These are phyloP conservation scores for Xylariaceae sp. DNA, from an alignment of 2,329 filamentous ascomycete species.

Conservation along the genomic window DNA sequence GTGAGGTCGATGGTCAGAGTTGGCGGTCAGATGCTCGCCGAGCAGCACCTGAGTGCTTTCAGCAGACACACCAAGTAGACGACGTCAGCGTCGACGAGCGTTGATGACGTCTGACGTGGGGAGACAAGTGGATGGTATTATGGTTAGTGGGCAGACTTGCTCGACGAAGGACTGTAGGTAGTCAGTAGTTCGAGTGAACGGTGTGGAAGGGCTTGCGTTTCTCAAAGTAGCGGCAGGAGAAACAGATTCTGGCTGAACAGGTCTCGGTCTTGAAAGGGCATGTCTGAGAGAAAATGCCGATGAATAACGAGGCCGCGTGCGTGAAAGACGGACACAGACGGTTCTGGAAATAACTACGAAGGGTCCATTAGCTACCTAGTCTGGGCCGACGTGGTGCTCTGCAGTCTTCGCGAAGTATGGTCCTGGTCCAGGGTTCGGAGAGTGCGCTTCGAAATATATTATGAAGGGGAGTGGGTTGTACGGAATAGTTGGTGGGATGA, in stretches of 20 bases:
- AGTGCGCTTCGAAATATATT: slow-evolving; percentile 22
- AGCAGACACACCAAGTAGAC: slow-evolving; percentile 1
- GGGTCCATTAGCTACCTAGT: slow-evolving; percentile 13
- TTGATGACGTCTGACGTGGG: neutral
- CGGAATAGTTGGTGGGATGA: slow-evolving; percentile 17
- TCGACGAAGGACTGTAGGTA: slow-evolving; percentile 4
- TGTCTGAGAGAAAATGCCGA: slow-evolving; percentile 15
- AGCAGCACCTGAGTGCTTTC: neutral
- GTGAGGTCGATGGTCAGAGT: slow-evolving; percentile 1
- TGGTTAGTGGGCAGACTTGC: slow-evolving; percentile 11
- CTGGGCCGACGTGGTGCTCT: slow-evolving; percentile 11
- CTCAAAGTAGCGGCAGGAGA: slow-evolving; percentile 3
- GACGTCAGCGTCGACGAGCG: neutral
- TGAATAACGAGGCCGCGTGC: neutral
- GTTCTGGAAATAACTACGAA: slow-evolving; percentile 13
- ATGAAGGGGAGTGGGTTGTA: slow-evolving; percentile 18
- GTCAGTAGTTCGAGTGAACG: neutral
- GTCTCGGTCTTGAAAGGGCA: slow-evolving; percentile 12
- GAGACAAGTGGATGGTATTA: slow-evolving; percentile 9
- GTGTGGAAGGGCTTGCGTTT: neutral
- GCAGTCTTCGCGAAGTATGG: slow-evolving; percentile 13
- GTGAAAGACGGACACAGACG: slow-evolving; percentile 13
- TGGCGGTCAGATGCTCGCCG: neutral
- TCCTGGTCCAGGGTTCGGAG: slow-evolving; percentile 23
- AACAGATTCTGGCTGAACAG: slow-evolving; percentile 7